Evolutionary conservation across 345 rosid genomes (phyloP), one percentile per base, ranked within the genome.

Genomic region (Eucalyptus sp.): DNA sequence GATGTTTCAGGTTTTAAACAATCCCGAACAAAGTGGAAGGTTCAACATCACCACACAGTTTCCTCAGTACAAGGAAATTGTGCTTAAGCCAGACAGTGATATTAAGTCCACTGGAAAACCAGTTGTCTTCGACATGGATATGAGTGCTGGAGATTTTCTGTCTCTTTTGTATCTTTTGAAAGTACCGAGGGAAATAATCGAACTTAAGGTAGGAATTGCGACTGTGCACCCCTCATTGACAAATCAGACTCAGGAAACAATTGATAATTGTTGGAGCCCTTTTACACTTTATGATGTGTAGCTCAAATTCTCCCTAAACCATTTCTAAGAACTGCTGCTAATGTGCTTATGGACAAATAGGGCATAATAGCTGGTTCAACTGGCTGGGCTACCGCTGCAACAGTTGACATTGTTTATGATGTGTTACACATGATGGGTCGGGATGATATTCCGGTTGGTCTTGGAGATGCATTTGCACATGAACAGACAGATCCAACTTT

Each of bases 391-490:
- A 96, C 95, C 89, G 95, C 97, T 79, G 99, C 99, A 80, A 96
- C 99, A 5, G 92, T 96, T 46, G 99, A 97, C 88, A 92, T 94
- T 33, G 91, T 97, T 52, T 97, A 97, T 81, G 99, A 97, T 90
- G 88, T 97, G 48, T 93, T 96, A 90, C 99, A 97, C 90, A 97
- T 97, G 99, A 97, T 97, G 99, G 99, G 99, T 52, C 98, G 99
- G 1, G 99, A 97, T 52, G 99, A 97, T 91, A 95, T 97, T 89
- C 99, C 93, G 0, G 96, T 97, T 37, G 99, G 97, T 87, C 93
- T 96, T 10, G 99, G 99, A 89, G 95, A 94, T 54, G 86, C 94
- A 33, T 94, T 94, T 88, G 96, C 97, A 41, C 79, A 89, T 89
- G 95, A 93, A 90, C 99, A 97, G 90, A 90, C 98, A 8, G 95